Percentiles rank a stretch among this genome's conserved stretches.
Evolutionary conservation across 768 basidiomycete species (phyloP).

Genomic region (Gautieria morchelliformis): DNA sequence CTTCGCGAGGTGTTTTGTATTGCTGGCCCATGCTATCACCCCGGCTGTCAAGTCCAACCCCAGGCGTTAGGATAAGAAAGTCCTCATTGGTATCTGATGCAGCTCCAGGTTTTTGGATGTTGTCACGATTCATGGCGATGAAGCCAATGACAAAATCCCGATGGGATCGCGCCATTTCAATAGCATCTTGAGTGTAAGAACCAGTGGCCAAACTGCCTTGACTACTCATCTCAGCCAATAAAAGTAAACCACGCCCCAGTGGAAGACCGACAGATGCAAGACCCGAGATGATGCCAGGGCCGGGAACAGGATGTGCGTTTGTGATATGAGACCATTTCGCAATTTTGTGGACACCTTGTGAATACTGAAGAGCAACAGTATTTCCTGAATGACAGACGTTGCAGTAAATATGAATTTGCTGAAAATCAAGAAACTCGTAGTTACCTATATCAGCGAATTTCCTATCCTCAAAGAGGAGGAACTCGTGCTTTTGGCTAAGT

Average conservation of each 20-base stretch:
- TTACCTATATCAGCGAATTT: slow-evolving; percentile 98
- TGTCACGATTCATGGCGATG: slow-evolving; percentile 68
- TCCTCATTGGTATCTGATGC: slow-evolving; percentile 43
- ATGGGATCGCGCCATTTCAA: slow-evolving; percentile 77
- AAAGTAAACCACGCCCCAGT: slow-evolving; percentile 73
- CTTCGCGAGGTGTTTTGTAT: slow-evolving; percentile 83
- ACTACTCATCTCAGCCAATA: slow-evolving; percentile 96
- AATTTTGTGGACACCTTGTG: slow-evolving; percentile 85
- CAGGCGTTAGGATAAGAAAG: slow-evolving; percentile 86
- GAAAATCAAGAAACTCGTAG: not conserved
- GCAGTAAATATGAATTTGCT: not conserved
- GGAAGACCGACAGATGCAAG: slow-evolving; percentile 81
- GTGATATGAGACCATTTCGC: slow-evolving; percentile 95
- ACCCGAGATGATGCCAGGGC: slow-evolving; percentile 90
- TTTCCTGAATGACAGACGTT: slow-evolving; percentile 53
- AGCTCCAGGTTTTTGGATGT: slow-evolving; percentile 12
- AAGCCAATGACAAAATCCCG: slow-evolving; percentile 93
- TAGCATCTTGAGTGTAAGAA: slow-evolving; percentile 72
- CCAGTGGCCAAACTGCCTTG: slow-evolving; percentile 78
- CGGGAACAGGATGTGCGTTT: slow-evolving; percentile 93
- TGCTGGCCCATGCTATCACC: slow-evolving; percentile 92
- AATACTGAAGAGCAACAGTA: slow-evolving; percentile 92
- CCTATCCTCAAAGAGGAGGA: slow-evolving; percentile 95
- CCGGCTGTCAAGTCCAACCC: slow-evolving; percentile 71
- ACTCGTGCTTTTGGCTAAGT: slow-evolving; percentile 76